A percentile compares a stretch with the other conserved stretches of the same genome.
Conservation (phyloP, 2,329 filamentous ascomycete species). For the Aaosphaeria arxii region DNA sequence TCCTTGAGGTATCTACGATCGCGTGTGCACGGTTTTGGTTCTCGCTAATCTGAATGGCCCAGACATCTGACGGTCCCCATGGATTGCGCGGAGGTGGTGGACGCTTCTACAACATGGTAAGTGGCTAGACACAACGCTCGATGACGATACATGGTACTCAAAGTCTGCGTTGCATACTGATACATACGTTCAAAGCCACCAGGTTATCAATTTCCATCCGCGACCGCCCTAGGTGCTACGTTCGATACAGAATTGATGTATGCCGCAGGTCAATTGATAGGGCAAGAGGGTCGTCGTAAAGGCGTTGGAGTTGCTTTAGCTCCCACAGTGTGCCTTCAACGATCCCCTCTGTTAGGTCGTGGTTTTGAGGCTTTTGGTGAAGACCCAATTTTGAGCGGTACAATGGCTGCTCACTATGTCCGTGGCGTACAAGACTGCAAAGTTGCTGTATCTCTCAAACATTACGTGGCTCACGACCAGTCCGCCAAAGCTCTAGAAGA, state of each 20-base stretch:
- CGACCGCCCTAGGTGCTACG: background rate
- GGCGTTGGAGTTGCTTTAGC: slow-evolving; percentile 67
- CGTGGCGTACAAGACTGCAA: slow-evolving; percentile 65
- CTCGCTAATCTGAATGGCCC: too few species aligned
- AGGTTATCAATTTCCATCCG: background rate
- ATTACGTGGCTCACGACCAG: slow-evolving; percentile 71
- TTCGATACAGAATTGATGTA: slow-evolving; percentile 53
- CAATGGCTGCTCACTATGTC: slow-evolving; percentile 72
- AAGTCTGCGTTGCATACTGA: too few species aligned
- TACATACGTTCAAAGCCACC: background rate
- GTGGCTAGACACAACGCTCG: too few species aligned
- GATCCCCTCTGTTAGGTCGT: slow-evolving; percentile 56
- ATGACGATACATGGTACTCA: too few species aligned
- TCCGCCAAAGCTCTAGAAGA: background rate
- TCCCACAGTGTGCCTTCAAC: slow-evolving; percentile 64
- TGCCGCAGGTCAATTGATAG: slow-evolving; percentile 60
- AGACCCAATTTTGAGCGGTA: slow-evolving; percentile 64
- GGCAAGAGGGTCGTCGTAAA: slow-evolving; percentile 65
- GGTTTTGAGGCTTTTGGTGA: slow-evolving; percentile 69
- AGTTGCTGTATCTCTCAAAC: slow-evolving; percentile 65
- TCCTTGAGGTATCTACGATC: too few species aligned
- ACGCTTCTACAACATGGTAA: too few species aligned
- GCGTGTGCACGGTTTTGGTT: too few species aligned
- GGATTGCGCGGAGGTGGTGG: too few species aligned
- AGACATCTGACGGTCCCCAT: too few species aligned